phyloP scores from a whole-genome alignment of 1,284 basidiomycete species.

The Pholiota adiposa region DNA sequence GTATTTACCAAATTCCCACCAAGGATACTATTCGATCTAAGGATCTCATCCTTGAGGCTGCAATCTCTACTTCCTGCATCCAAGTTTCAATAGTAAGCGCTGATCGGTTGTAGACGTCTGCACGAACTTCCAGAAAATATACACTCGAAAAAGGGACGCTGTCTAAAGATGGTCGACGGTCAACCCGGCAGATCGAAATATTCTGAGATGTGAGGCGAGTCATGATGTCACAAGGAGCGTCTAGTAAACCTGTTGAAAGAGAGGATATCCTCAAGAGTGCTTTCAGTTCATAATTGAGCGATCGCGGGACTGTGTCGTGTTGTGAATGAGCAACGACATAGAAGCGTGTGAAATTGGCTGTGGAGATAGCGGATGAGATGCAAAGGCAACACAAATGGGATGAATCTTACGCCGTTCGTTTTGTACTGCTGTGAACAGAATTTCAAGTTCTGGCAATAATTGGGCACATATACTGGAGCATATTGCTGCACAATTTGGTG shows the following conservation, averaged over 20 bases:
- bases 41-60: constrained; percentile 36
- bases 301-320: constrained; percentile 30
- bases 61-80: constrained; percentile 37
- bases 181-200: constrained; percentile 50
- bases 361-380: background rate
- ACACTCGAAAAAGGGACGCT: constrained; percentile 56
- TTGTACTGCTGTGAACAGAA: constrained; percentile 66
- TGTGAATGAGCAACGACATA: constrained; percentile 50
- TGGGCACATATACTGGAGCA: constrained; percentile 66
- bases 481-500: constrained; percentile 65
- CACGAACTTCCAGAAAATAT: constrained; percentile 60
- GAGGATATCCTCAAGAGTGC: constrained; percentile 28
- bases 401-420: constrained; percentile 54
- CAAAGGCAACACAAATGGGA: background rate
- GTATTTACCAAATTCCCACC: constrained; percentile 48
- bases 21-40: constrained; percentile 40
- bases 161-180: constrained; percentile 60
- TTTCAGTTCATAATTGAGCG: constrained; percentile 18
- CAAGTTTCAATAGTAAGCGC: constrained; percentile 20
- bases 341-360: constrained; percentile 71
- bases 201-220: constrained; percentile 32
- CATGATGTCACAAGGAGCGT: constrained; percentile 25
- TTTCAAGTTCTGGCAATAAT: constrained; percentile 59
- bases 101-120: constrained; percentile 8
- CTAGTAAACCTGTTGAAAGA: constrained; percentile 9